phyloP scores from a whole-genome alignment of 352 stramenopile genomes.

The Phytophthora fragariae region DNA sequence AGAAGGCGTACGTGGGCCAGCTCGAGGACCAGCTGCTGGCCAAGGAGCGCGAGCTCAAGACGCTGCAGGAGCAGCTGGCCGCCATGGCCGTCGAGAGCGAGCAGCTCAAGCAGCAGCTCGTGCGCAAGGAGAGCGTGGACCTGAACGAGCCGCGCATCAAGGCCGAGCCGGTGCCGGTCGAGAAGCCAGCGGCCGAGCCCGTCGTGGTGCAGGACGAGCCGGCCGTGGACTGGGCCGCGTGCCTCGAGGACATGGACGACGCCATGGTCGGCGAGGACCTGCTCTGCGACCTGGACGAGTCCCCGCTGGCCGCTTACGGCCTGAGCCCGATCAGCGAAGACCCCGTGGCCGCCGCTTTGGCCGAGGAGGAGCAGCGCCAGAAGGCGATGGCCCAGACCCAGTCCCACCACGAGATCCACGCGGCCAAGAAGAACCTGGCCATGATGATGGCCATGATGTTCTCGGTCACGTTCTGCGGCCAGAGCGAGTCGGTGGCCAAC shows the following conservation, averaged over 20 bases:
- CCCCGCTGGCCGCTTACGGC: constrained; percentile 52
- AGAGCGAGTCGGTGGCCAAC: constrained; percentile 76
- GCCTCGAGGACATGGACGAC: constrained; percentile 68
- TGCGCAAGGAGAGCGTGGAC: constrained; percentile 21
- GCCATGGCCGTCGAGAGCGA: constrained; percentile 72
- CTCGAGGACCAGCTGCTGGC: constrained; percentile 84
- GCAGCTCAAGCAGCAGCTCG: constrained; percentile 69
- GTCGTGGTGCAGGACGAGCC: constrained; percentile 42
- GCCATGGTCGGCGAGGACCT: constrained; percentile 65
- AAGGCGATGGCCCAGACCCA: constrained; percentile 44
- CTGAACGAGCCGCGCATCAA: constrained; percentile 54
- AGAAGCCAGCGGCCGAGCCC: constrained; percentile 37
- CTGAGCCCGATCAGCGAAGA: constrained; percentile 40
- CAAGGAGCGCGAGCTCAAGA: constrained; percentile 83
- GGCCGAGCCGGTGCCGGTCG: constrained; percentile 51
- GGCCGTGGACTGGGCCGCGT: constrained; percentile 59
- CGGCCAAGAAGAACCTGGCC: constrained; percentile 89
- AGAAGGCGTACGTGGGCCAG: constrained; percentile 90
- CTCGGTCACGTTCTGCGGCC: constrained; percentile 85
- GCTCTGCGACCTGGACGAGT: constrained; percentile 80
- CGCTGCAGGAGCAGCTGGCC: constrained; percentile 76
- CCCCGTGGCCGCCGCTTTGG: constrained; percentile 32
- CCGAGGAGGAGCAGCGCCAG: constrained; percentile 38
- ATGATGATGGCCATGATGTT: constrained; percentile 93
- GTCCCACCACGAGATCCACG: constrained; percentile 78